Percentiles rank a stretch among this genome's conserved stretches.
phyloP scores from a whole-genome alignment of 495 filamentous ascomycete species.

The Aspergillus biplanus region DNA sequence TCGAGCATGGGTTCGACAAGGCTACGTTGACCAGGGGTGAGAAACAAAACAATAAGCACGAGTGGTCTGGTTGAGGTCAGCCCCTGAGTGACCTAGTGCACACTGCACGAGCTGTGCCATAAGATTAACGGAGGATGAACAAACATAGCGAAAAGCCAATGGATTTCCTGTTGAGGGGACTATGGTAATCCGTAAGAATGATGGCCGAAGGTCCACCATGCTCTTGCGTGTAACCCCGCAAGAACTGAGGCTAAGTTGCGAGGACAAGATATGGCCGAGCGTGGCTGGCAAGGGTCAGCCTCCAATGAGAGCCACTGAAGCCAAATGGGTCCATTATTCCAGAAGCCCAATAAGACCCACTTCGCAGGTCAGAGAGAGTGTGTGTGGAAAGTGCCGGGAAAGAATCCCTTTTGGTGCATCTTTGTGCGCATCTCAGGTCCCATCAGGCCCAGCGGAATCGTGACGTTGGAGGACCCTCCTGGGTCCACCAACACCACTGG shows the following conservation, averaged over 20 bases:
- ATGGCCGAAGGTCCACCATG: neutral
- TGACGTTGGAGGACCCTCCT: neutral
- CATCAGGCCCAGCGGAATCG: neutral
- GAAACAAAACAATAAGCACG: neutral
- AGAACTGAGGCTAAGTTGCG: neutral
- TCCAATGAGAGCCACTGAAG: constrained; percentile 1
- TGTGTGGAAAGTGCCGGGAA: constrained; percentile 2
- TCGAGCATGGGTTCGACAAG: neutral
- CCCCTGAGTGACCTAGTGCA: too few species aligned
- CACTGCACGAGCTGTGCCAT: too few species aligned
- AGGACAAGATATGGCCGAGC: constrained; percentile 8
- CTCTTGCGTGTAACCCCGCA: constrained; percentile 17
- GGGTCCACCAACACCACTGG: neutral
- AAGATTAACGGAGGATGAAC: neutral
- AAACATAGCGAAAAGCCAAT: neutral
- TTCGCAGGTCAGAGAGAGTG: constrained; percentile 9
- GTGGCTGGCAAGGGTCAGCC: constrained; percentile 12
- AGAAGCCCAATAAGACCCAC: constrained; percentile 11
- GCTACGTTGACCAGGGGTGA: neutral
- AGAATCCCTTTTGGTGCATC: neutral
- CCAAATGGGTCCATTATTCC: constrained; percentile 2
- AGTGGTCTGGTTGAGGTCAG: neutral
- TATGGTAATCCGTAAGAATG: neutral
- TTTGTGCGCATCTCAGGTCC: neutral
- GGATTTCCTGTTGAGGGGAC: neutral